Conservation (phyloP, 164 flowering plant genomes). For the Chimonanthus praecox region DNA sequence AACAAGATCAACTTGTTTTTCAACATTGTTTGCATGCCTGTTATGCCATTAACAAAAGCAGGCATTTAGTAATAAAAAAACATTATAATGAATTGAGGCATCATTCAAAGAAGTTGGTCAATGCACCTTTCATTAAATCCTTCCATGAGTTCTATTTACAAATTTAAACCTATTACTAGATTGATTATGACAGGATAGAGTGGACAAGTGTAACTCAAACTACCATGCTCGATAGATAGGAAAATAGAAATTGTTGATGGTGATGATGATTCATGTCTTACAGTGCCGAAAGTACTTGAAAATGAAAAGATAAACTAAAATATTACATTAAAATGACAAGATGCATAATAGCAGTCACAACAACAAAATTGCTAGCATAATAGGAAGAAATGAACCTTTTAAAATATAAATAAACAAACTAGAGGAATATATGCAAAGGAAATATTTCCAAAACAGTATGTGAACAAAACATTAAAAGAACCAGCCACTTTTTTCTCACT, state of each 20-base stretch:
- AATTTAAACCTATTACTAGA: too few relatives aligned
- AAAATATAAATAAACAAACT: too few relatives aligned
- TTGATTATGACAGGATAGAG: too few relatives aligned
- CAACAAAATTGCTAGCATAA: too few relatives aligned
- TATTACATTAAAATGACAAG: neutral
- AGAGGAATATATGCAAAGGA: too few relatives aligned
- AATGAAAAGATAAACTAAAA: neutral
- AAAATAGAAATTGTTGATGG: too few relatives aligned
- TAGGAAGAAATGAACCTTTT: too few relatives aligned
- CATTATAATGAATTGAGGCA: neutral
- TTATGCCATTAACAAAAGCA: conserved; percentile 5
- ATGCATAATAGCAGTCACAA: neutral
- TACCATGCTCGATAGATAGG: too few relatives aligned
- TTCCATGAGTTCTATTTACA: too few relatives aligned
- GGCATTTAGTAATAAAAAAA: neutral
- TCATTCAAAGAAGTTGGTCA: too few relatives aligned
- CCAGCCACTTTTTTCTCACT: neutral
- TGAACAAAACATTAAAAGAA: neutral
- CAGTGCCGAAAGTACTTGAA: neutral
- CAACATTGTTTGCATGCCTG: conserved; percentile 15
- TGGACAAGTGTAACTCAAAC: too few relatives aligned
- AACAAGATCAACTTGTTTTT: conserved; percentile 66
- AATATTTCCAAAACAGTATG: neutral
- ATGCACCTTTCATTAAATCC: too few relatives aligned
- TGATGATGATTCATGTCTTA: neutral